A percentile compares a stretch with the other conserved stretches of the same genome.
Conservation (phyloP, 23 red algal species). For the Gracilaria caudata region DNA sequence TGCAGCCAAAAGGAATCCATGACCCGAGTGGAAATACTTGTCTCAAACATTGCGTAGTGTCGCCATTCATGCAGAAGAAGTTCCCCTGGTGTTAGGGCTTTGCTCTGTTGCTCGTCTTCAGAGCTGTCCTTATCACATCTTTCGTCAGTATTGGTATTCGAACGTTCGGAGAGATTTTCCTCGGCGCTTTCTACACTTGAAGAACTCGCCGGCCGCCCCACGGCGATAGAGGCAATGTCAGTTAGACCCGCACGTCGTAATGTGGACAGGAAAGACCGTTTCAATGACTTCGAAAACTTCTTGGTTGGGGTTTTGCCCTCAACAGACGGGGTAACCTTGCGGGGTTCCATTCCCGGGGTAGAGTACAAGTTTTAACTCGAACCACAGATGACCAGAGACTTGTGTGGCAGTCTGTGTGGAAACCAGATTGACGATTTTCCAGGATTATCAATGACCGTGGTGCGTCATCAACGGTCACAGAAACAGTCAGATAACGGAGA, state of each 20-base stretch:
- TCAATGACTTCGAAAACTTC: conserved; percentile 13
- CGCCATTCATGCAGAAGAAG: conserved; percentile 31
- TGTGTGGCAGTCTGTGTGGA: background rate
- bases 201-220: background rate
- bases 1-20: conserved; percentile 12
- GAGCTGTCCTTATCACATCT: background rate
- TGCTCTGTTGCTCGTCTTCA: background rate
- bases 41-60: conserved; percentile 43
- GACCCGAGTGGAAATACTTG: conserved; percentile 26
- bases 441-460: background rate
- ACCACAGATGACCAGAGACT: no score
- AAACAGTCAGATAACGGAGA: background rate
- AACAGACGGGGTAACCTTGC: background rate
- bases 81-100: background rate
- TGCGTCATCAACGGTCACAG: background rate
- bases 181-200: conserved; percentile 4
- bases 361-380: no score
- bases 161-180: background rate
- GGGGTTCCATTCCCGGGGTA: background rate
- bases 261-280: conserved; percentile 5
- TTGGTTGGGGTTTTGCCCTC: background rate
- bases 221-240: background rate
- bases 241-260: background rate
- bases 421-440: background rate
- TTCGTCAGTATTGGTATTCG: background rate